Percentiles rank a stretch among this genome's conserved stretches.
phyloP scores from a whole-genome alignment of 768 basidiomycete species.

The Clitopilus hobsonii region DNA sequence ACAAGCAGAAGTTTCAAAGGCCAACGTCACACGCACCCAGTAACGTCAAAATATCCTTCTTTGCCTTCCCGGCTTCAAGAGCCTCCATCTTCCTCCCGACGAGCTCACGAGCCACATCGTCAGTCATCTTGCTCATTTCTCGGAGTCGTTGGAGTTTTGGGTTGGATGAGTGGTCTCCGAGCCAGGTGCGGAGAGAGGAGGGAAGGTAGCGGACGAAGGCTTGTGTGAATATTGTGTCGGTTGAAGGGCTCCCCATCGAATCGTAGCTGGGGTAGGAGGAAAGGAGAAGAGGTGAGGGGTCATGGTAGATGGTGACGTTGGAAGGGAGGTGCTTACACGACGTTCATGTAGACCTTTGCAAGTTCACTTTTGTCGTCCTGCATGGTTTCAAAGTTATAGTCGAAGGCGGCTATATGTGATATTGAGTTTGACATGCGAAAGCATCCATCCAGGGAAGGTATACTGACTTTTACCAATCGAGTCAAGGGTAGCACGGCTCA shows the following conservation, averaged over 20 bases:
- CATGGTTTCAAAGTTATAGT: constrained; percentile 52
- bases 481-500: constrained; percentile 45
- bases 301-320: too few species aligned
- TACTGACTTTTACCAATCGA: constrained; percentile 43
- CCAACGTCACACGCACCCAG: constrained; percentile 48
- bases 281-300: too few species aligned
- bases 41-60: constrained; percentile 52
- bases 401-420: constrained; percentile 38
- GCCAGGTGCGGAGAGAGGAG: constrained; percentile 35
- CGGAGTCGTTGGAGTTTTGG: constrained; percentile 41
- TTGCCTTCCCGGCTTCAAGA: constrained; percentile 39
- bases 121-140: constrained; percentile 36
- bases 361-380: constrained; percentile 45
- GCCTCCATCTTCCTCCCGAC: constrained; percentile 47
- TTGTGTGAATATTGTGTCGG: constrained; percentile 35
- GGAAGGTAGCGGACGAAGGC: constrained; percentile 35
- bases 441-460: neutral
- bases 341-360: constrained; percentile 47
- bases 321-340: too few species aligned
- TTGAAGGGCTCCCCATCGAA: neutral
- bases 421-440: neutral
- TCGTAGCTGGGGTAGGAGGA: too few species aligned
- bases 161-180: constrained; percentile 39
- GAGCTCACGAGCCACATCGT: constrained; percentile 40
- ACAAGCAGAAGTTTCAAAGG: too few species aligned